phyloP scores from a whole-genome alignment of 768 basidiomycete genomes.

The Tylopilus subfusipes region DNA sequence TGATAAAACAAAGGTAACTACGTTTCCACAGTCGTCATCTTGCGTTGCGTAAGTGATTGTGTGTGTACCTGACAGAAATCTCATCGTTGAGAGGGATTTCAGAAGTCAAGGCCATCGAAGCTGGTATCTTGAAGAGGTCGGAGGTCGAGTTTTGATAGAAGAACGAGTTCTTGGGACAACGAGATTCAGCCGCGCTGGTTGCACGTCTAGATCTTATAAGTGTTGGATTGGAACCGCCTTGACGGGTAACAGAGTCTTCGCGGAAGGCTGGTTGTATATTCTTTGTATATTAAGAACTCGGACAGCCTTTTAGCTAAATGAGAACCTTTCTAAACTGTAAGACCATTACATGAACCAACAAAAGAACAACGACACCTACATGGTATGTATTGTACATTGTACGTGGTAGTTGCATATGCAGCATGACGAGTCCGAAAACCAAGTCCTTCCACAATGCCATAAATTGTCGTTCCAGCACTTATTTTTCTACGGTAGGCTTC shows the following conservation, averaged over 20 bases:
- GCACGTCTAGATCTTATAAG: no score
- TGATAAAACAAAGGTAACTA: constrained; percentile 14
- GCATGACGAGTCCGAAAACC: not conserved
- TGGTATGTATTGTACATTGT: constrained; percentile 11
- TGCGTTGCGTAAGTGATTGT: constrained; percentile 27
- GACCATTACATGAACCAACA: not conserved
- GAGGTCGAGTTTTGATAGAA: constrained; percentile 19
- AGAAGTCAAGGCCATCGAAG: constrained; percentile 32
- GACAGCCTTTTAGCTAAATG: not conserved
- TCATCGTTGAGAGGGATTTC: not conserved
- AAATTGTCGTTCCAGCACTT: not conserved
- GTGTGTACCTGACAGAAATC: no score
- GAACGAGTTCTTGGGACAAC: not conserved
- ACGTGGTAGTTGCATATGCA: not conserved
- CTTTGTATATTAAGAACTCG: not conserved
- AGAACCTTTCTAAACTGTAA: not conserved
- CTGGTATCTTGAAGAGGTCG: constrained; percentile 22
- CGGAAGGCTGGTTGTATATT: not conserved
- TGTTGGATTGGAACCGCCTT: no score
- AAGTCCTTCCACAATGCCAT: not conserved
- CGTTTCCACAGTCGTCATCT: constrained; percentile 32
- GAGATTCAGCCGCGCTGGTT: not conserved
- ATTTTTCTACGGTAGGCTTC: constrained; percentile 4
- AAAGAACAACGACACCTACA: not conserved
- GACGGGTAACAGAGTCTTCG: not conserved